A percentile compares a stretch with the other conserved stretches of the same genome.
phyloP scores from a whole-genome alignment of 2,329 filamentous ascomycete genomes.

The Cercospora sesami region DNA sequence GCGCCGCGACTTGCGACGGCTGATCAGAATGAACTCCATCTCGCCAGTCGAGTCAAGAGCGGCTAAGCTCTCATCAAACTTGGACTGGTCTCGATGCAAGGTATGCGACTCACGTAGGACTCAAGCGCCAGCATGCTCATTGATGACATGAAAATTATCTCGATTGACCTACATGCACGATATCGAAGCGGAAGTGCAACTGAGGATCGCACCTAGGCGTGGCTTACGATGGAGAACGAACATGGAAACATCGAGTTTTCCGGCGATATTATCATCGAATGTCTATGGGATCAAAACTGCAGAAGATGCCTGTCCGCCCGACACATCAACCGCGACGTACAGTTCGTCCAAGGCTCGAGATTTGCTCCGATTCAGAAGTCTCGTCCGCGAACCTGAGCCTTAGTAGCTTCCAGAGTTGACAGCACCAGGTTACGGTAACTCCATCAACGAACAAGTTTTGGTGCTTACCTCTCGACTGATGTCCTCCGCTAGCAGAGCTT shows the following conservation, averaged over 20 bases:
- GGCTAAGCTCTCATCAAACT: background rate
- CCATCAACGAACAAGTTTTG: background rate
- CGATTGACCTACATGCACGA: background rate
- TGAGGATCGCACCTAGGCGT: background rate
- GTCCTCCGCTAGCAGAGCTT: background rate
- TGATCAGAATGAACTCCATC: background rate
- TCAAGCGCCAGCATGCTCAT: background rate
- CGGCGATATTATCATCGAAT: background rate
- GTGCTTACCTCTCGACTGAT: background rate
- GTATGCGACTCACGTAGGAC: background rate
- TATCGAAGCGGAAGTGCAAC: background rate
- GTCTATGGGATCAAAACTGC: background rate
- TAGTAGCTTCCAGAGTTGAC: background rate
- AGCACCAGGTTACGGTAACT: background rate
- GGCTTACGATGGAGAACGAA: background rate
- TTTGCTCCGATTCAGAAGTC: background rate
- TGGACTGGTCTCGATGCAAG: background rate
- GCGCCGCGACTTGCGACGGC: background rate
- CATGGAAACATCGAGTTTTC: background rate
- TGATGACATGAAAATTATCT: background rate
- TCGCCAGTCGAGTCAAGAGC: background rate
- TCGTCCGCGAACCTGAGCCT: background rate
- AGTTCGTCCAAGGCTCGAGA: background rate
- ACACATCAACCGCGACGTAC: background rate
- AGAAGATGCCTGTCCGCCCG: background rate